Conservation (phyloP, 2,329 filamentous ascomycete genomes). For the Paramyrothecium roridum region DNA sequence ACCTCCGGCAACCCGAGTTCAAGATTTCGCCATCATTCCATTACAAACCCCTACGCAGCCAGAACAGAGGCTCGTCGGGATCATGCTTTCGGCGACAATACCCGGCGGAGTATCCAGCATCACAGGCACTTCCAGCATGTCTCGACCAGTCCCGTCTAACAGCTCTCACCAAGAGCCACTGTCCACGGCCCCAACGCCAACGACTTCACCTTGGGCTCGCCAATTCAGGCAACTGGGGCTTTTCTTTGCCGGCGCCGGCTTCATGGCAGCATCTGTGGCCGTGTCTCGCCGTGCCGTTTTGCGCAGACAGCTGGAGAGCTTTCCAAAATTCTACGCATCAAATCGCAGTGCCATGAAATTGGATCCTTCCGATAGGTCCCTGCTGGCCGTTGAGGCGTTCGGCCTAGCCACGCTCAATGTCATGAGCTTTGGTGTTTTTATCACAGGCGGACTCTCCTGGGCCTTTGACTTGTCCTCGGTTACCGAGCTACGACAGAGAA, state of each 20-base stretch:
- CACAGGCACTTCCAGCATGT: background rate
- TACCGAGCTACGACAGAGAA: conserved; percentile 57
- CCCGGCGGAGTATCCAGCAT: background rate
- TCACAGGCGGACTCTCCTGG: conserved; percentile 70
- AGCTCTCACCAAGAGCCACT: conserved; percentile 7
- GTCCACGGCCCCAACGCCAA: conserved; percentile 11
- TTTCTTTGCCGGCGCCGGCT: conserved; percentile 71
- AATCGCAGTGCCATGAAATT: conserved; percentile 35
- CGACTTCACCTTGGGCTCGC: conserved; percentile 36
- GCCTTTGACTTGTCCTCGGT: conserved; percentile 71
- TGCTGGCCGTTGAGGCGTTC: conserved; percentile 80
- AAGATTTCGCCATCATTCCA: too few relatives aligned
- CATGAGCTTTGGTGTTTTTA: conserved; percentile 69
- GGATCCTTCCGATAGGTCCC: conserved; percentile 26
- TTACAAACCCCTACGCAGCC: too few relatives aligned
- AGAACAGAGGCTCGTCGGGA: background rate
- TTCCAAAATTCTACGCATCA: conserved; percentile 70
- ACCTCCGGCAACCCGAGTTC: too few relatives aligned
- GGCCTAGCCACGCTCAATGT: conserved; percentile 87
- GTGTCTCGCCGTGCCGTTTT: conserved; percentile 69
- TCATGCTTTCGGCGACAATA: background rate
- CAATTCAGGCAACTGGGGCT: conserved; percentile 60
- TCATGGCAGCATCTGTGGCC: conserved; percentile 68
- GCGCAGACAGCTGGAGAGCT: conserved; percentile 56
- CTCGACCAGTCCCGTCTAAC: background rate